phyloP scores from a whole-genome alignment of 345 rosid genomes.

The Aquilaria sinensis region DNA sequence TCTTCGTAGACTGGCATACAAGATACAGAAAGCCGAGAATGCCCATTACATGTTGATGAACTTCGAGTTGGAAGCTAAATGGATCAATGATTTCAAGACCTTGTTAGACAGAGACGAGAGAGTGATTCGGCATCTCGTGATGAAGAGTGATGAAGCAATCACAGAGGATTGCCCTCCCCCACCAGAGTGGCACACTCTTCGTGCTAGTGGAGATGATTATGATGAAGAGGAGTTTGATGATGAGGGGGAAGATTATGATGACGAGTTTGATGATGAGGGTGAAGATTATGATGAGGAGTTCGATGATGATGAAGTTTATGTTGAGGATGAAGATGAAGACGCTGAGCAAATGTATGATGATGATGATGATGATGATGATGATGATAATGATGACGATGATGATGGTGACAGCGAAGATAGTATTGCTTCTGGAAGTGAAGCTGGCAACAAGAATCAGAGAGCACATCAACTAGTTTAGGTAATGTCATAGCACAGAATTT shows the following conservation, averaged over 20 bases:
- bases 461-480: slow-evolving; percentile 8
- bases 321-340: slow-evolving; percentile 24
- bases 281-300: slow-evolving; percentile 31
- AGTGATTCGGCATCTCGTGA: slow-evolving; percentile 85
- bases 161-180: slow-evolving; percentile 84
- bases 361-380: slow-evolving; percentile 12
- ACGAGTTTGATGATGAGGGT: slow-evolving; percentile 28
- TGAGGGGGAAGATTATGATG: slow-evolving; percentile 28
- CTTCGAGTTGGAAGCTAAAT: slow-evolving; percentile 82
- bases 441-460: slow-evolving; percentile 13
- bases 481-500: slow-evolving; percentile 12
- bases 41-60: slow-evolving; percentile 93
- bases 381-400: slow-evolving; percentile 11
- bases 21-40: slow-evolving; percentile 69
- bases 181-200: slow-evolving; percentile 63
- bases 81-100: slow-evolving; percentile 73
- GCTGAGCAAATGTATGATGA: slow-evolving; percentile 14
- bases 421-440: slow-evolving; percentile 1
- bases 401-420: slow-evolving; percentile 14
- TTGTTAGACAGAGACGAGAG: slow-evolving; percentile 80
- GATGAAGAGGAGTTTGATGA: slow-evolving; percentile 40
- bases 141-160: slow-evolving; percentile 72
- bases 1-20: slow-evolving; percentile 79
- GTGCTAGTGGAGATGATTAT: slow-evolving; percentile 34
- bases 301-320: slow-evolving; percentile 29